Conservation (phyloP, 192 early-diverging fungal species). For the Backusella psychrophila region DNA sequence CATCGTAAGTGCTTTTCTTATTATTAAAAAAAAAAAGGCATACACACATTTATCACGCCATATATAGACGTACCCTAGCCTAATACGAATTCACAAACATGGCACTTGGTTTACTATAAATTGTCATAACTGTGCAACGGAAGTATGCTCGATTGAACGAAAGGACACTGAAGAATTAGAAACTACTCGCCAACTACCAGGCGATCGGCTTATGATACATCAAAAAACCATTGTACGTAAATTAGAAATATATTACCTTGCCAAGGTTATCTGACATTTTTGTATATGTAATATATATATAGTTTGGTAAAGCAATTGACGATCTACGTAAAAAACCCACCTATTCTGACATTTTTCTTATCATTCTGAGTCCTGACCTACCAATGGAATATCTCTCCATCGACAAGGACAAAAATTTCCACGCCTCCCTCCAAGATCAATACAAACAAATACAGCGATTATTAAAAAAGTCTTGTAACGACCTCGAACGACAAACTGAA, state of each 20-base stretch:
- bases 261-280: not conserved
- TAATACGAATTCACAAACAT: not conserved
- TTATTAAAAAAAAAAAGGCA: not conserved
- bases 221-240: not conserved
- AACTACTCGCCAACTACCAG: not conserved
- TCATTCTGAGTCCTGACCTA: slow-evolving; percentile 4
- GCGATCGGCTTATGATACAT: slow-evolving; percentile 11
- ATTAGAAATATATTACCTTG: not conserved
- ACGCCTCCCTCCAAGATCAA: not conserved
- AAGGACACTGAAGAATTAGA: not conserved
- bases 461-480: not conserved
- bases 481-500: slow-evolving; percentile 6
- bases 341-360: not conserved
- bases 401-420: slow-evolving; percentile 2
- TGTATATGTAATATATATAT: not conserved
- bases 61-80: not conserved
- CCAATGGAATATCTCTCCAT: not conserved
- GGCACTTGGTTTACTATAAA: slow-evolving; percentile 3
- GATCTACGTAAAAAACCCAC: not conserved
- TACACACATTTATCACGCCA: not conserved
- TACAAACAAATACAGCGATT: not conserved
- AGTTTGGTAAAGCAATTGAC: slow-evolving; percentile 8
- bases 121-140: slow-evolving; percentile 11
- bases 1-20: slow-evolving; percentile 3
- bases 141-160: slow-evolving; percentile 13